phyloP scores from a whole-genome alignment of 805 yeast genomes.

The Zygosaccharomyces kombuchaensis region DNA sequence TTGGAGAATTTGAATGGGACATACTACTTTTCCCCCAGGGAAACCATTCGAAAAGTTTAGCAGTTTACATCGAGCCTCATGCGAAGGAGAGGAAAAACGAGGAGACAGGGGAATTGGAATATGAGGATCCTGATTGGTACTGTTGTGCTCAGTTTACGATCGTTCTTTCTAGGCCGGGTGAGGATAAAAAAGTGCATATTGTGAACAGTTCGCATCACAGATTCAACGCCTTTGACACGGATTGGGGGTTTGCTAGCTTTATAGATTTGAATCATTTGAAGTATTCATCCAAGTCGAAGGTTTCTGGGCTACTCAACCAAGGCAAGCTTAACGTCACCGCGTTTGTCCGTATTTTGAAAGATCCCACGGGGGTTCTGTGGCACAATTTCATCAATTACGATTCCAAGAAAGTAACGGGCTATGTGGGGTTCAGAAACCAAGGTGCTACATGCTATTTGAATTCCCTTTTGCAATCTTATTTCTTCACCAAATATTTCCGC shows the following conservation, averaged over 20 bases:
- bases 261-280: slow-evolving; percentile 51
- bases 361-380: slow-evolving; percentile 93
- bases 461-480: slow-evolving; percentile 86
- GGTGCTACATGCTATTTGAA: slow-evolving; percentile 98
- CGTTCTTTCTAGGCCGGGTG: slow-evolving; percentile 72
- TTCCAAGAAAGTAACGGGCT: slow-evolving; percentile 83
- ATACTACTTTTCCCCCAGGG: slow-evolving; percentile 76
- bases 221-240: slow-evolving; percentile 69
- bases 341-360: slow-evolving; percentile 71
- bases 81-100: slow-evolving; percentile 30
- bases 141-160: slow-evolving; percentile 90
- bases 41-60: slow-evolving; percentile 53
- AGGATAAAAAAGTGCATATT: slow-evolving; percentile 55
- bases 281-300: slow-evolving; percentile 36
- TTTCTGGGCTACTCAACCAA: slow-evolving; percentile 44
- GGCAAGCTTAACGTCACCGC: slow-evolving; percentile 68
- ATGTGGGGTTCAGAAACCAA: slow-evolving; percentile 88
- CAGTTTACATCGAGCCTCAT: slow-evolving; percentile 78
- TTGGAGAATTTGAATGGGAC: slow-evolving; percentile 66
- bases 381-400: slow-evolving; percentile 80
- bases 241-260: slow-evolving; percentile 93
- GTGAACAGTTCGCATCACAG: slow-evolving; percentile 71
- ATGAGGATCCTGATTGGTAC: slow-evolving; percentile 59
- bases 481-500: slow-evolving; percentile 76
- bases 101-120: slow-evolving; percentile 27